Conservation (phyloP, 495 filamentous ascomycete genomes). For the Entonaema liquescens region DNA sequence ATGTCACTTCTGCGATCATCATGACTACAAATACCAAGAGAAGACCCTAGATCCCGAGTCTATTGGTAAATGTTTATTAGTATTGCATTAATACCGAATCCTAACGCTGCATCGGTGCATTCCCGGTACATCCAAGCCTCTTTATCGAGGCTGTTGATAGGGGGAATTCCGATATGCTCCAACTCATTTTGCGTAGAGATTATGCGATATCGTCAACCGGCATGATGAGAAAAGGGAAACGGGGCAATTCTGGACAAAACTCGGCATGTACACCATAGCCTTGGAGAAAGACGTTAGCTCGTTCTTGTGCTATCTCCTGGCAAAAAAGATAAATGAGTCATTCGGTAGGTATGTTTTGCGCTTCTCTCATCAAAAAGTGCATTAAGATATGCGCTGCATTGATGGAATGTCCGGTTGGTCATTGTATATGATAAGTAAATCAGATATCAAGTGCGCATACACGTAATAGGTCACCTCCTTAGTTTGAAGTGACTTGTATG, state of each 20-base stretch:
- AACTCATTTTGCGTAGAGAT: constrained; percentile 16
- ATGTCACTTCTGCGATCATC: constrained; percentile 31
- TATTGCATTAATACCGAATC: background rate
- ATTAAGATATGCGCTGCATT: background rate
- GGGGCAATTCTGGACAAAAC: constrained; percentile 37
- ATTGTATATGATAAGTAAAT: background rate
- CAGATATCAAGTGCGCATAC: constrained; percentile 1
- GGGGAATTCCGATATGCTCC: constrained; percentile 7
- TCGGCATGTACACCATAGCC: constrained; percentile 39
- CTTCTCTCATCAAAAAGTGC: background rate
- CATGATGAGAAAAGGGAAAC: constrained; percentile 22
- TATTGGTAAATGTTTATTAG: background rate
- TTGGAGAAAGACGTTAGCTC: constrained; percentile 32
- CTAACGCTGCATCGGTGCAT: constrained; percentile 8
- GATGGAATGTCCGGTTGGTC: background rate
- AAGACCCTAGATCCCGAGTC: constrained; percentile 4
- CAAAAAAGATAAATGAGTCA: constrained; percentile 10
- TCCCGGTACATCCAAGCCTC: background rate
- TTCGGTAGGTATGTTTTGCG: constrained; percentile 14
- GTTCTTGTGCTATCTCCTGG: constrained; percentile 14
- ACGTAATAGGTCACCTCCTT: background rate
- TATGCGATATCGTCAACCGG: constrained; percentile 39
- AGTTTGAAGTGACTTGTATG: background rate
- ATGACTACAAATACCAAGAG: constrained; percentile 10
- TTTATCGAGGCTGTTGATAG: background rate